phyloP scores from a whole-genome alignment of 2,329 filamentous ascomycete genomes.

The Aspergillus sp. region DNA sequence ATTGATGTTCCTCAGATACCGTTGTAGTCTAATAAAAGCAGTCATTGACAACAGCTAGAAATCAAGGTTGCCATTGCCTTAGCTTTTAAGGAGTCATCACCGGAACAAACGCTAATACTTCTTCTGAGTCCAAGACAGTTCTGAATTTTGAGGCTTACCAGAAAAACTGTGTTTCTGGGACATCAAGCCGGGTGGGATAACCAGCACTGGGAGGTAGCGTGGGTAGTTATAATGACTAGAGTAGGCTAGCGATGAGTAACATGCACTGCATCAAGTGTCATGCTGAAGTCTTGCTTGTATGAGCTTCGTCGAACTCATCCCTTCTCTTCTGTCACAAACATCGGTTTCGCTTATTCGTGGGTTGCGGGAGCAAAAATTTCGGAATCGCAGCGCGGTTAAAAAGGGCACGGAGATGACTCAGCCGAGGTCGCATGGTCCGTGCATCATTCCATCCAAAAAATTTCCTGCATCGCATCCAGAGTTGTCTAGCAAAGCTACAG shows the following conservation, averaged over 20 bases:
- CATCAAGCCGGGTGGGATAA: constrained; percentile 9
- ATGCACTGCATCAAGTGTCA: constrained; percentile 16
- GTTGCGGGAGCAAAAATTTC: constrained; percentile 12
- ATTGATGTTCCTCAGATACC: constrained; percentile 76
- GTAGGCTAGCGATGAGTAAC: constrained; percentile 13
- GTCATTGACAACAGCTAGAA: constrained; percentile 53
- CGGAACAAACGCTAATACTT: constrained; percentile 29
- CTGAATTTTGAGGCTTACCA: constrained; percentile 23
- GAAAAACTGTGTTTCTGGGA: constrained; percentile 20
- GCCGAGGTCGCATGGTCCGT: constrained; percentile 14
- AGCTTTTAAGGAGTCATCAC: constrained; percentile 49
- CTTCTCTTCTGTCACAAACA: constrained; percentile 6
- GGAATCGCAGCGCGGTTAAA: constrained; percentile 7
- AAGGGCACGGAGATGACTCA: constrained; percentile 19
- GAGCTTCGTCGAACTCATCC: constrained; percentile 18
- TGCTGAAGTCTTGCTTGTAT: constrained; percentile 10
- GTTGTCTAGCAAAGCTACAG: constrained; percentile 17
- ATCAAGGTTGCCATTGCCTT: constrained; percentile 51
- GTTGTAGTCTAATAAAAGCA: constrained; percentile 79
- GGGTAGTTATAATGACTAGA: background rate
- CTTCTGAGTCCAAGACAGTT: constrained; percentile 9
- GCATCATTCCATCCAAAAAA: constrained; percentile 16
- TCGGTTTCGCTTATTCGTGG: background rate
- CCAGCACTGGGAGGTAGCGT: constrained; percentile 10
- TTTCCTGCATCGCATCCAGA: constrained; percentile 16